Percentiles rank a stretch among this genome's conserved stretches.
Evolutionary conservation across 345 rosid genomes (phyloP).

Genomic region (Aquilaria malaccensis): DNA sequence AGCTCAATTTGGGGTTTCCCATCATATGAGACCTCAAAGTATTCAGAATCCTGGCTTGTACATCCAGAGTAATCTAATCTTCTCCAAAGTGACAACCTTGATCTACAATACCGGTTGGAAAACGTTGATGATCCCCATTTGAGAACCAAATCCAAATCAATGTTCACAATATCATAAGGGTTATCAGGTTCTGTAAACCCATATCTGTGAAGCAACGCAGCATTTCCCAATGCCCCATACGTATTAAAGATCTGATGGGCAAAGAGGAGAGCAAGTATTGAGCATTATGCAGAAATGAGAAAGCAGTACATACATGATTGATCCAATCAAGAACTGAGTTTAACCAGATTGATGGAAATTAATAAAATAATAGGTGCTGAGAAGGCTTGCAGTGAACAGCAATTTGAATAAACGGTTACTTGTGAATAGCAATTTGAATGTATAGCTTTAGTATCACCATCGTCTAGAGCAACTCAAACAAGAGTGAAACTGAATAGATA

Average conservation of each 20-base stretch:
- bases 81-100: slow-evolving; percentile 68
- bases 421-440: too few relatives aligned
- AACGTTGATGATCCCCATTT: slow-evolving; percentile 57
- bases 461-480: neutral
- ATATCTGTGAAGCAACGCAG: slow-evolving; percentile 87
- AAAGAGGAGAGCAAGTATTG: neutral
- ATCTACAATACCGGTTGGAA: slow-evolving; percentile 51
- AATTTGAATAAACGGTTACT: too few relatives aligned
- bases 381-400: too few relatives aligned
- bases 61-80: slow-evolving; percentile 55
- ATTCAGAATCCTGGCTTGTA: slow-evolving; percentile 57
- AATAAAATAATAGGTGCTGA: too few relatives aligned
- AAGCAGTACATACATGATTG: too few relatives aligned
- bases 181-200: slow-evolving; percentile 83
- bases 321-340: neutral
- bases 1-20: slow-evolving; percentile 83
- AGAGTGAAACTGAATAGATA: neutral
- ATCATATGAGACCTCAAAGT: slow-evolving; percentile 61
- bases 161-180: slow-evolving; percentile 68
- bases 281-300: too few relatives aligned
- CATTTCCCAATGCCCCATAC: slow-evolving; percentile 74
- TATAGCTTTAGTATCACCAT: too few relatives aligned
- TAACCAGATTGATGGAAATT: neutral
- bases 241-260: slow-evolving; percentile 66
- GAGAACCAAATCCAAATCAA: slow-evolving; percentile 70